A percentile compares a stretch with the other conserved stretches of the same genome.
Evolutionary conservation across 2,329 filamentous ascomycete species (phyloP).

Genomic region (Botrytis byssoidea): DNA sequence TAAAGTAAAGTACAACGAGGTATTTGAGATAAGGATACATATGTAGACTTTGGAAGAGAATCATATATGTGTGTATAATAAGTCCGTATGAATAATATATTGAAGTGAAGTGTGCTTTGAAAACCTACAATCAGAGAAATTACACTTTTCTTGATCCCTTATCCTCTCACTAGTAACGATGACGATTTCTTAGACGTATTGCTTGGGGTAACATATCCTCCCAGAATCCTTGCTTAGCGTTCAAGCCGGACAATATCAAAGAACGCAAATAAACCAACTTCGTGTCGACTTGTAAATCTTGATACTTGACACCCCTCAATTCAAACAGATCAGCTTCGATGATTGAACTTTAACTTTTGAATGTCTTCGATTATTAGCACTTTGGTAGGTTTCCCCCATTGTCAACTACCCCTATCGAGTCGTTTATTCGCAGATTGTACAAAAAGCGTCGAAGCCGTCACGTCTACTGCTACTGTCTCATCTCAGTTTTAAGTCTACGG

Average conservation of each 20-base stretch:
- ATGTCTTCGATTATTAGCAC: neutral
- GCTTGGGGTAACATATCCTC: conserved; percentile 5
- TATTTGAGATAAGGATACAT: neutral
- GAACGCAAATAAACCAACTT: conserved; percentile 9
- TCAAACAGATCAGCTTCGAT: conserved; percentile 26
- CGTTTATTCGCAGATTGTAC: conserved; percentile 4
- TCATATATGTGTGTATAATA: too few relatives aligned
- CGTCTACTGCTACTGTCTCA: conserved; percentile 7
- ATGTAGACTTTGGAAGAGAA: neutral
- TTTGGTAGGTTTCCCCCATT: conserved; percentile 8
- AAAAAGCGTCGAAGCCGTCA: neutral
- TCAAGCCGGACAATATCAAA: conserved; percentile 9
- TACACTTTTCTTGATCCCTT: too few relatives aligned
- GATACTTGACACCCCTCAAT: conserved; percentile 1
- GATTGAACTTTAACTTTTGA: conserved; percentile 24
- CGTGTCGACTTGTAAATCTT: neutral
- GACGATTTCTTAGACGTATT: conserved; percentile 22
- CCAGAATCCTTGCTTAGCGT: conserved; percentile 17
- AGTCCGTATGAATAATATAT: neutral
- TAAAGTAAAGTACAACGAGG: neutral
- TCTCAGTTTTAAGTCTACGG: neutral
- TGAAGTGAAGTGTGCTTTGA: neutral
- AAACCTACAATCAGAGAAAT: neutral
- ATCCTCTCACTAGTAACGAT: neutral
- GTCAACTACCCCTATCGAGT: neutral